These are phyloP conservation scores for Stephanocyclus meneghinianus DNA, from an alignment of 352 stramenopile genomes.

Conservation along the genomic window DNA sequence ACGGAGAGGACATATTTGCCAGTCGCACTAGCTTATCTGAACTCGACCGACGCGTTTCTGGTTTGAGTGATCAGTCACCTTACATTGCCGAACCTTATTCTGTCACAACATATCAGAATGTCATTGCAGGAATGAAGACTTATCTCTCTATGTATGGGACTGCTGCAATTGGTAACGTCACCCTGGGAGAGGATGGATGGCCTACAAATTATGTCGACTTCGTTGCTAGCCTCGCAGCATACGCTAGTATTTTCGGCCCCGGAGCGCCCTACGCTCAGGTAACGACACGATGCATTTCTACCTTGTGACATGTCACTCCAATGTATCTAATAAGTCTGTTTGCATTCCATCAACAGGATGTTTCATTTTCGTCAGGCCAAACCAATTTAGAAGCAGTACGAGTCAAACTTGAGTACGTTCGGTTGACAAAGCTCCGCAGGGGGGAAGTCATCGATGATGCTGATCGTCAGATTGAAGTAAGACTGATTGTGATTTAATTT, in stretches of 20 bases:
- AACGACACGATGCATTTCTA: background rate
- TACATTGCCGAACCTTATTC: slow-evolving; percentile 69
- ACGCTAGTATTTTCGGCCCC: slow-evolving; percentile 28
- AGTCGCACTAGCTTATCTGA: slow-evolving; percentile 44
- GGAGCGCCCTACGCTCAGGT: slow-evolving; percentile 43
- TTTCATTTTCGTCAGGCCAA: slow-evolving; percentile 43
- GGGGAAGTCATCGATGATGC: slow-evolving; percentile 71
- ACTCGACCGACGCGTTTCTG: slow-evolving; percentile 47
- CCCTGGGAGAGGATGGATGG: slow-evolving; percentile 55
- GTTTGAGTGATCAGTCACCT: slow-evolving; percentile 34
- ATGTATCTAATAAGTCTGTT: background rate
- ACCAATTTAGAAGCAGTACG: slow-evolving; percentile 48
- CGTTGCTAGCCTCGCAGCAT: slow-evolving; percentile 32
- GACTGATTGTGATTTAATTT: slow-evolving; percentile 54
- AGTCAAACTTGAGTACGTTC: slow-evolving; percentile 54
- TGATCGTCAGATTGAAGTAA: slow-evolving; percentile 66
- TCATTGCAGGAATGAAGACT: slow-evolving; percentile 51
- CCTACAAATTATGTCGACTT: slow-evolving; percentile 60
- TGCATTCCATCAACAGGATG: slow-evolving; percentile 16
- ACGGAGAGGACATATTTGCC: slow-evolving; percentile 55
- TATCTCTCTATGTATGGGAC: slow-evolving; percentile 43
- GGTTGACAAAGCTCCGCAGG: slow-evolving; percentile 51
- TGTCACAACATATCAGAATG: slow-evolving; percentile 59
- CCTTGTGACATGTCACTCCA: background rate
- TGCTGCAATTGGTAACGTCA: slow-evolving; percentile 27